These are phyloP conservation scores for Peronospora destructor DNA, from an alignment of 352 stramenopile species.

Conservation along the genomic window DNA sequence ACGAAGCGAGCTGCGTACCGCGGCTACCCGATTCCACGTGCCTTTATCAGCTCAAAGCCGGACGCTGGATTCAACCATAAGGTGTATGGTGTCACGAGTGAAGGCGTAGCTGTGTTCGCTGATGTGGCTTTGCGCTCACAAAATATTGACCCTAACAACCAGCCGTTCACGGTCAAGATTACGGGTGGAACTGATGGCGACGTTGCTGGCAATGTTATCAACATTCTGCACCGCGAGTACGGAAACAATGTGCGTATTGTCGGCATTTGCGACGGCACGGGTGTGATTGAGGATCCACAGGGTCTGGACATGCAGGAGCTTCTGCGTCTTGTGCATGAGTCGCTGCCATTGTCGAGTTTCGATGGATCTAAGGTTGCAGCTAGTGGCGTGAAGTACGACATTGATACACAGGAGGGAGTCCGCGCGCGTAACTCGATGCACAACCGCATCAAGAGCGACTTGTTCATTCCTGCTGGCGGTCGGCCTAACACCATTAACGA, in stretches of 20 bases:
- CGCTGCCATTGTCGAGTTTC: slow-evolving; percentile 83
- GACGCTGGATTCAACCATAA: slow-evolving; percentile 84
- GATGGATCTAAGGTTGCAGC: slow-evolving; percentile 37
- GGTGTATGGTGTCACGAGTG: slow-evolving; percentile 79
- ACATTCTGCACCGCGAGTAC: slow-evolving; percentile 93
- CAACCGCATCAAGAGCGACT: slow-evolving; percentile 88
- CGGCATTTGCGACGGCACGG: slow-evolving; percentile 87
- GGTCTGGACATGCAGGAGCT: slow-evolving; percentile 92
- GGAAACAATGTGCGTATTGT: slow-evolving; percentile 91
- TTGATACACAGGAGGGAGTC: slow-evolving; percentile 60
- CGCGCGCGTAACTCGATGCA: slow-evolving; percentile 96
- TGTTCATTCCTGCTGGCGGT: slow-evolving; percentile 78
- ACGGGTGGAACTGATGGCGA: slow-evolving; percentile 96
- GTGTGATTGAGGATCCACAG: slow-evolving; percentile 92
- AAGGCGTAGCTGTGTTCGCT: slow-evolving; percentile 75
- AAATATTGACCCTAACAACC: slow-evolving; percentile 64
- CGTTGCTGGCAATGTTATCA: slow-evolving; percentile 96
- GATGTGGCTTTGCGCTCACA: slow-evolving; percentile 72
- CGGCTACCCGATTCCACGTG: slow-evolving; percentile 70
- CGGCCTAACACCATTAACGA: slow-evolving; percentile 83
- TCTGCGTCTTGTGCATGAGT: slow-evolving; percentile 88
- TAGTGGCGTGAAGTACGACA: slow-evolving; percentile 76
- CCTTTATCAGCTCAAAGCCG: slow-evolving; percentile 82
- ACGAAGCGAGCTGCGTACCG: slow-evolving; percentile 71
- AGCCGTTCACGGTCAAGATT: slow-evolving; percentile 78